Evolutionary conservation across 345 rosid species (phyloP).

Genomic region (Barbarea vulgaris): DNA sequence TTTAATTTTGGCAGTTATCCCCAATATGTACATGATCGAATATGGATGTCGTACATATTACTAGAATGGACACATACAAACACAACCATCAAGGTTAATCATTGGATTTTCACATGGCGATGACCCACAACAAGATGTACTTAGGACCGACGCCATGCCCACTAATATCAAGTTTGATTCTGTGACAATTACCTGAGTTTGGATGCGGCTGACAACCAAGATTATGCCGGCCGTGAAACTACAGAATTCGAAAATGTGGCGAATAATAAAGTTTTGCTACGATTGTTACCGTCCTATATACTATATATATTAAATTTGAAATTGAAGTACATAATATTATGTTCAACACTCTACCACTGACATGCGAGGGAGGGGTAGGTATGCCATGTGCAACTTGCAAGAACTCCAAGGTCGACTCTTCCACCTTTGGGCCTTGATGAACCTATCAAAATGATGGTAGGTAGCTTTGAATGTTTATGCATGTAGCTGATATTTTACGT

Average conservation of each 20-base stretch:
- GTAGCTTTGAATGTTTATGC: neutral
- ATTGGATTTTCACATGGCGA: too few relatives aligned
- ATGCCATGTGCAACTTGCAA: neutral
- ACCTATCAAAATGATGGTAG: constrained; percentile 37
- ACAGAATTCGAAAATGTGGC: constrained; percentile 23
- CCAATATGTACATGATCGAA: too few relatives aligned
- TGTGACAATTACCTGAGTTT: too few relatives aligned
- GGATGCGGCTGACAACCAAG: neutral
- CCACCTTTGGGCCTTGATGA: constrained; percentile 26
- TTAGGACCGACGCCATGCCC: too few relatives aligned
- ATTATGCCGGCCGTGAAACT: constrained; percentile 18
- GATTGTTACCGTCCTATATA: constrained; percentile 2
- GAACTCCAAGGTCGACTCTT: constrained; percentile 8
- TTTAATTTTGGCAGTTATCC: too few relatives aligned
- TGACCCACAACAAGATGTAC: too few relatives aligned
- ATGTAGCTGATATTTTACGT: neutral
- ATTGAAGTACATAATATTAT: neutral
- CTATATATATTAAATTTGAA: too few relatives aligned
- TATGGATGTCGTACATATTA: too few relatives aligned
- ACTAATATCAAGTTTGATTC: too few relatives aligned
- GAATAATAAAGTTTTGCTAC: constrained; percentile 16
- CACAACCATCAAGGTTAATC: too few relatives aligned
- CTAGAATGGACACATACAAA: too few relatives aligned
- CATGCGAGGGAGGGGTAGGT: neutral
- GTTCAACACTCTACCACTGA: neutral